Conservation (phyloP, 2,329 filamentous ascomycete genomes). For the Fusarium agapanthi region DNA sequence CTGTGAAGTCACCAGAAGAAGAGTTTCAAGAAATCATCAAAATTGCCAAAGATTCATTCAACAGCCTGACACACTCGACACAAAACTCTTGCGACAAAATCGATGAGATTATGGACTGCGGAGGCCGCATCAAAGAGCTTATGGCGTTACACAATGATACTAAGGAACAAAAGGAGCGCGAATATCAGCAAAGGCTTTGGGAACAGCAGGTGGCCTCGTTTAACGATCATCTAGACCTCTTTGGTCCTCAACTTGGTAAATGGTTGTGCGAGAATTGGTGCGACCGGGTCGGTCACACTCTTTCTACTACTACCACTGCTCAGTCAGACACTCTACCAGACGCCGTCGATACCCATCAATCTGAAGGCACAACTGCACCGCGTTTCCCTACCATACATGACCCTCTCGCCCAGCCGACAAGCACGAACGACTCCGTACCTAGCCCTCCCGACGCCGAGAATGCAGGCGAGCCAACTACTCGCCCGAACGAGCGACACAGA, state of each 20-base stretch:
- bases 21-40: not conserved
- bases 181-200: not conserved
- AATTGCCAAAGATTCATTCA: not conserved
- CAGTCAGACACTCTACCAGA: not conserved
- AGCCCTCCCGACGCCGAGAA: not conserved
- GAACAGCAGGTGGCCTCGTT: not conserved
- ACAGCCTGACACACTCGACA: not conserved
- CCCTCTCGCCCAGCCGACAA: not conserved
- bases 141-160: not conserved
- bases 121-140: not conserved
- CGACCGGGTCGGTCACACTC: not conserved
- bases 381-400: fast-evolving
- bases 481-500: not conserved
- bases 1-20: not conserved
- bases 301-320: not conserved
- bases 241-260: not conserved
- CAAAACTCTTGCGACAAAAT: not conserved
- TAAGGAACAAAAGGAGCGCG: not conserved
- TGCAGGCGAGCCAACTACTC: fast-evolving
- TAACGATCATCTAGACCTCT: not conserved
- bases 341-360: not conserved
- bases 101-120: not conserved
- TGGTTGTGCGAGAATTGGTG: not conserved
- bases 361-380: fast-evolving
- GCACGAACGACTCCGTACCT: not conserved